These are phyloP conservation scores for Rubroshorea leprosula DNA, from an alignment of 345 rosid species.

Conservation along the genomic window DNA sequence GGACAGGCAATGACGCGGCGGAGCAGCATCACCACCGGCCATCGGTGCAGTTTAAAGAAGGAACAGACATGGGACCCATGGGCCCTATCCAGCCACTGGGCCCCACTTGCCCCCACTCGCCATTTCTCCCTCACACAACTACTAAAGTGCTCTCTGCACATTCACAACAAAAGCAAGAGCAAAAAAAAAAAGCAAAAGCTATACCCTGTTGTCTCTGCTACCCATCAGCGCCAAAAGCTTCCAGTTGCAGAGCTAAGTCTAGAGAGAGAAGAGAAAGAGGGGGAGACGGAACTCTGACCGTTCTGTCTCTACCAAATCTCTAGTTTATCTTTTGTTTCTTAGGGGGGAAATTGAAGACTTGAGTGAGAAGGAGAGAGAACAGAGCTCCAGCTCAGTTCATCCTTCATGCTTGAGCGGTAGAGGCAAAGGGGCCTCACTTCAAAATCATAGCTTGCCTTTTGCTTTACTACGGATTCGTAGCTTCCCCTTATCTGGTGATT, in stretches of 20 bases:
- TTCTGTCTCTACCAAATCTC: neutral
- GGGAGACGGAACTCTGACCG: constrained; percentile 9
- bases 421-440: neutral
- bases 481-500: neutral
- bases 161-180: neutral
- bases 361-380: neutral
- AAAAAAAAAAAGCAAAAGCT: constrained; percentile 6
- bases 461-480: neutral
- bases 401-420: neutral
- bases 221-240: constrained; percentile 2
- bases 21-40: constrained; percentile 14
- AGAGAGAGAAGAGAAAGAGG: neutral
- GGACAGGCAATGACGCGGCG: neutral
- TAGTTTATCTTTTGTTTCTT: neutral
- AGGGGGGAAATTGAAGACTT: neutral
- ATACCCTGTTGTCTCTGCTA: neutral
- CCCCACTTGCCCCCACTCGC: constrained; percentile 11
- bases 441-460: too few relatives aligned
- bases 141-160: constrained; percentile 5
- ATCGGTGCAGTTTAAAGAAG: constrained; percentile 50
- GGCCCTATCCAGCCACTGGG: constrained; percentile 21
- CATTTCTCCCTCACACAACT: neutral
- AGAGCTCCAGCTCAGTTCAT: neutral
- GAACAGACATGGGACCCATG: constrained; percentile 37
- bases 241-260: neutral